These are phyloP conservation scores for Dactylellina leptospora DNA, from an alignment of 2,329 filamentous ascomycete genomes.

Conservation along the genomic window DNA sequence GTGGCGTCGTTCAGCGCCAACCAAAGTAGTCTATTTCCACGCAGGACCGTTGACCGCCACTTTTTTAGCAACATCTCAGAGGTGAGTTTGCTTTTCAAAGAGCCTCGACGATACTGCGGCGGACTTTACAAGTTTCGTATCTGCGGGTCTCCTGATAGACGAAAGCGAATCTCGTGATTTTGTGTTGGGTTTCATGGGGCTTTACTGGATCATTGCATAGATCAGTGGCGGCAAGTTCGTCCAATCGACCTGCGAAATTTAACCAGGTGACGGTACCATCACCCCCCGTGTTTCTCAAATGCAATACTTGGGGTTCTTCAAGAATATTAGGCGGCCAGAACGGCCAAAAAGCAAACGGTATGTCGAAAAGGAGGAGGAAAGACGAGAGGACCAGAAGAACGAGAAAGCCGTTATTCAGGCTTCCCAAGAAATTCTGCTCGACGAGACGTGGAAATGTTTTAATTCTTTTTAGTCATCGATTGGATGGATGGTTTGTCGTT, in stretches of 20 bases:
- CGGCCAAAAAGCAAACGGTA: conserved; percentile 12
- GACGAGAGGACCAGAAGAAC: too few species aligned
- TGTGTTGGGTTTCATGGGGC: background rate
- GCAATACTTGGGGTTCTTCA: conserved; percentile 8
- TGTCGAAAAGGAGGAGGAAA: conserved; percentile 11
- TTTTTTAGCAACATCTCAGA: too few species aligned
- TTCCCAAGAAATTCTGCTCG: conserved; percentile 15
- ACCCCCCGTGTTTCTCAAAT: background rate
- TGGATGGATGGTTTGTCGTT: conserved; percentile 38
- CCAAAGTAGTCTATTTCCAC: too few species aligned
- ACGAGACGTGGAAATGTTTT: conserved; percentile 21
- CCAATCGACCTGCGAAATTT: conserved; percentile 10
- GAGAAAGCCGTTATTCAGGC: conserved; percentile 15
- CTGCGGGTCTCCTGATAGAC: conserved; percentile 27
- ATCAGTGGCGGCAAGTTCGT: background rate
- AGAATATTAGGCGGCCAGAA: conserved; percentile 20
- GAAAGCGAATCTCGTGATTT: conserved; percentile 28
- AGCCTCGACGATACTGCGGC: too few species aligned
- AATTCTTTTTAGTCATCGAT: conserved; percentile 50
- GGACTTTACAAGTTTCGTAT: too few species aligned
- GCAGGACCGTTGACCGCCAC: too few species aligned
- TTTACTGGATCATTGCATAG: background rate
- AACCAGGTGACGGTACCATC: conserved; percentile 2
- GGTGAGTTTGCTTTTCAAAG: too few species aligned
- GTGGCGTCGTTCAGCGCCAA: too few species aligned